Evolutionary conservation across 1,139 yeast species (phyloP).

Genomic region (Pichia terricola): DNA sequence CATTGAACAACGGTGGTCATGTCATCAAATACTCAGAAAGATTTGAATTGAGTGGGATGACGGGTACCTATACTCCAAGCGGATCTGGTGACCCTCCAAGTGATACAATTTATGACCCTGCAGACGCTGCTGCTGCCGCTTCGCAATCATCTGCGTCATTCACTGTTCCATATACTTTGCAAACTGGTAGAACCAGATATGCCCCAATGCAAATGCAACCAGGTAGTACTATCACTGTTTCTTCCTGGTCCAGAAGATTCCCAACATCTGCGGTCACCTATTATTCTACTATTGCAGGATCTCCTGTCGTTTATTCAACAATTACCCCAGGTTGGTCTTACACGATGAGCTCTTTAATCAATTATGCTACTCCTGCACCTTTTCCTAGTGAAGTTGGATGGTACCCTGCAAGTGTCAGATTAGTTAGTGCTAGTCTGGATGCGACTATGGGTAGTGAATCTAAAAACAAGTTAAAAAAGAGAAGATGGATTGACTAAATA

Average conservation of each 20-base stretch:
- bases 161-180: conserved; percentile 56
- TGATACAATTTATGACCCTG: conserved; percentile 28
- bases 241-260: conserved; percentile 51
- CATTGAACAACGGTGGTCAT: conserved; percentile 37
- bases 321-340: conserved; percentile 80
- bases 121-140: conserved; percentile 14
- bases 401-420: conserved; percentile 30
- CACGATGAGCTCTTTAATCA: conserved; percentile 50
- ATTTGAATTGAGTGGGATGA: conserved; percentile 59
- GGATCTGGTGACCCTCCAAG: conserved; percentile 37
- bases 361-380: conserved; percentile 61
- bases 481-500: conserved; percentile 25
- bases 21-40: conserved; percentile 68
- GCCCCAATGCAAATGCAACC: conserved; percentile 95
- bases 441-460: conserved; percentile 9
- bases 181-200: conserved; percentile 64
- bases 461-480: conserved; percentile 18
- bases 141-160: conserved; percentile 28
- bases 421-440: conserved; percentile 24
- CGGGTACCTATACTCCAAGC: conserved; percentile 40
- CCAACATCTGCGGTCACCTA: conserved; percentile 62
- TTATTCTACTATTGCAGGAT: conserved; percentile 33
- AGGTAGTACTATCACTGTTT: conserved; percentile 53
- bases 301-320: conserved; percentile 50
- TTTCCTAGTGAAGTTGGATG: conserved; percentile 51